Percentiles rank a stretch among this genome's conserved stretches.
These are phyloP conservation scores for Yamadazyma triangularis DNA, from an alignment of 1,139 yeast species.

Conservation along the genomic window DNA sequence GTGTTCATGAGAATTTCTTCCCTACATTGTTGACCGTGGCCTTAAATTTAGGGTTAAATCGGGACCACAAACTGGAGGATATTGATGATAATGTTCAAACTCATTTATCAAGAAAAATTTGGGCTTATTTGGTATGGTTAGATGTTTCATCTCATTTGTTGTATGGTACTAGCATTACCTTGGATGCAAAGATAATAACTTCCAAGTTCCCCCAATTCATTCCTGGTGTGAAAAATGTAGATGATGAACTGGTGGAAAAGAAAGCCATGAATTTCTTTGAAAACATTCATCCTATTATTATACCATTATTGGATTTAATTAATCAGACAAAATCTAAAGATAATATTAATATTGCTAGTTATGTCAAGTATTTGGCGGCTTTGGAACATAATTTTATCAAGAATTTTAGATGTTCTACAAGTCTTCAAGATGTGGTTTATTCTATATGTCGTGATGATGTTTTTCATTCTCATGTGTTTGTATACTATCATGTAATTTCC, in stretches of 20 bases:
- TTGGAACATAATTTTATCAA: slow-evolving; percentile 16
- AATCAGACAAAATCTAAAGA: slow-evolving; percentile 14
- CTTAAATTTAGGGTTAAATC: slow-evolving; percentile 3
- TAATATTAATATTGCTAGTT: slow-evolving; percentile 16
- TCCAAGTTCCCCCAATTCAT: slow-evolving; percentile 24
- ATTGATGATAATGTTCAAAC: slow-evolving; percentile 23
- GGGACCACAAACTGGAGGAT: slow-evolving; percentile 2
- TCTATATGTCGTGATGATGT: no score
- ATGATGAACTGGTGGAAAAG: slow-evolving; percentile 23
- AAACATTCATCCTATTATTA: slow-evolving; percentile 15
- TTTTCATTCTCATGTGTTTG: no score
- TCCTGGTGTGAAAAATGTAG: slow-evolving; percentile 28
- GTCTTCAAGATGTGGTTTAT: no score
- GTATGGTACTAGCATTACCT: slow-evolving; percentile 29
- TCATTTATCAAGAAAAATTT: slow-evolving; percentile 46
- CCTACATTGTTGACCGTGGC: not conserved
- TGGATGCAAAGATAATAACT: slow-evolving; percentile 24
- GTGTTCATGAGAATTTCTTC: slow-evolving; percentile 1
- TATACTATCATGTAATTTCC: no score
- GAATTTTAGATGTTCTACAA: slow-evolving; percentile 15
- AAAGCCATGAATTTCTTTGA: slow-evolving; percentile 12
- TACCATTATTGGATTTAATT: slow-evolving; percentile 16
- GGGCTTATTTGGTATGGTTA: slow-evolving; percentile 34
- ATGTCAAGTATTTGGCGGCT: slow-evolving; percentile 14
- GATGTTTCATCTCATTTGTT: slow-evolving; percentile 30